Evolutionary conservation across 345 rosid genomes (phyloP).

Genomic region (Geranium rotundifolium): DNA sequence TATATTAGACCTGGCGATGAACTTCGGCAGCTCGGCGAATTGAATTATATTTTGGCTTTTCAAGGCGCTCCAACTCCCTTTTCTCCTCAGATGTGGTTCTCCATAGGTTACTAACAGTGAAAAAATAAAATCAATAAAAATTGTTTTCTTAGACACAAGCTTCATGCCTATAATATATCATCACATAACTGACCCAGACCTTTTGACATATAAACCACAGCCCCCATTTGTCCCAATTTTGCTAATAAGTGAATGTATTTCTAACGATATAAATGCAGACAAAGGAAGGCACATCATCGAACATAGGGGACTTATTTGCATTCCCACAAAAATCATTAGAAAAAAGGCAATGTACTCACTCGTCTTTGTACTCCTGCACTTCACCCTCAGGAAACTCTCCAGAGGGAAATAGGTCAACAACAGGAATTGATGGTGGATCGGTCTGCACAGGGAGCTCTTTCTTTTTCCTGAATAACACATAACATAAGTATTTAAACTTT

Average conservation of each 20-base stretch:
- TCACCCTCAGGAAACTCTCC: slow-evolving; percentile 97
- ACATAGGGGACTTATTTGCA: too few relatives aligned
- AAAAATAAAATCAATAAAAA: background rate
- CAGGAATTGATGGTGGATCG: slow-evolving; percentile 76
- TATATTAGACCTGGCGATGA: slow-evolving; percentile 68
- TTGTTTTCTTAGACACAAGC: background rate
- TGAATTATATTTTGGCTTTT: slow-evolving; percentile 79
- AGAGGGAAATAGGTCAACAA: slow-evolving; percentile 71
- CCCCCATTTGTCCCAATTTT: background rate
- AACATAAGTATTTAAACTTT: slow-evolving; percentile 4
- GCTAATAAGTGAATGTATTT: background rate
- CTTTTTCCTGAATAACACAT: slow-evolving; percentile 53
- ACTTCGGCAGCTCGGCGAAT: slow-evolving; percentile 97
- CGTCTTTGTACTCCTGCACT: slow-evolving; percentile 87
- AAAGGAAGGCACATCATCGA: background rate
- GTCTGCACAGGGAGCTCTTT: slow-evolving; percentile 67
- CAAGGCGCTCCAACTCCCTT: slow-evolving; percentile 76
- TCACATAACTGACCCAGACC: background rate
- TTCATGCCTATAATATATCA: background rate
- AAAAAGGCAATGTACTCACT: slow-evolving; percentile 41
- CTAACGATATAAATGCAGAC: too few relatives aligned
- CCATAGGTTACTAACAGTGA: slow-evolving; percentile 64
- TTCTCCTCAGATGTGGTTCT: slow-evolving; percentile 95
- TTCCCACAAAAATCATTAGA: background rate
- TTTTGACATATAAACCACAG: background rate